Evolutionary conservation across 208 protist species (phyloP).

Genomic region (Leishmania mexicana): DNA sequence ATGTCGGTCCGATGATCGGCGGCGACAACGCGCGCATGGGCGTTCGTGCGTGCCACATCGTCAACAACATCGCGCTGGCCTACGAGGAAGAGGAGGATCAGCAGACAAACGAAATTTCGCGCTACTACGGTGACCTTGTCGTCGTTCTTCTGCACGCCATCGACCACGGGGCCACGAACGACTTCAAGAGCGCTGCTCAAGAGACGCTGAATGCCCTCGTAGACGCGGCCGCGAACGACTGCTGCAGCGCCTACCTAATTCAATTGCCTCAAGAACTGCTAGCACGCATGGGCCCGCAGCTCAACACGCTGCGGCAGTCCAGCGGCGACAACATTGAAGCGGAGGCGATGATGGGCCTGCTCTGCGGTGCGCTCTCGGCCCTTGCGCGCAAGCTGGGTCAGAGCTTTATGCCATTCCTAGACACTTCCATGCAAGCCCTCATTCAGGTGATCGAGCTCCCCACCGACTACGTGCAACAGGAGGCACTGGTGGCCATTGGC

Average conservation of each 20-base stretch:
- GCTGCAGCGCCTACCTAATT: constrained; percentile 45
- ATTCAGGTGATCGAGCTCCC: constrained; percentile 57
- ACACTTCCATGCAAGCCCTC: constrained; percentile 60
- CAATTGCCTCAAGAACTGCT: constrained; percentile 82
- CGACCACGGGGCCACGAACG: constrained; percentile 72
- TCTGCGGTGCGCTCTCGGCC: constrained; percentile 85
- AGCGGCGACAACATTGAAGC: constrained; percentile 40
- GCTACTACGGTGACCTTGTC: constrained; percentile 83
- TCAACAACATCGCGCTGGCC: constrained; percentile 94
- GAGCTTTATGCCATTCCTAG: constrained; percentile 49
- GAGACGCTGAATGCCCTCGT: constrained; percentile 95
- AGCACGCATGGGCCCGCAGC: constrained; percentile 50
- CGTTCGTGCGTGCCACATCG: constrained; percentile 92
- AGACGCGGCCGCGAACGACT: constrained; percentile 80
- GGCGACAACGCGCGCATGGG: constrained; percentile 69
- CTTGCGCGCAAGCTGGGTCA: constrained; percentile 72
- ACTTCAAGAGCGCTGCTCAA: constrained; percentile 88
- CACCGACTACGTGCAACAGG: constrained; percentile 89
- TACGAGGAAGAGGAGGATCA: constrained; percentile 79
- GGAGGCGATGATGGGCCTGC: constrained; percentile 78
- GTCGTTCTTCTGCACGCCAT: constrained; percentile 67
- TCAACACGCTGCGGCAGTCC: constrained; percentile 35
- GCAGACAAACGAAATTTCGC: constrained; percentile 84
- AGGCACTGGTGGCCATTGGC: constrained; percentile 94
- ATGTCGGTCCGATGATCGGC: constrained; percentile 67